Evolutionary conservation across 1,139 yeast genomes (phyloP), one percentile per base, ranked within the genome.

Genomic region (Zygosaccharomyces sapae): DNA sequence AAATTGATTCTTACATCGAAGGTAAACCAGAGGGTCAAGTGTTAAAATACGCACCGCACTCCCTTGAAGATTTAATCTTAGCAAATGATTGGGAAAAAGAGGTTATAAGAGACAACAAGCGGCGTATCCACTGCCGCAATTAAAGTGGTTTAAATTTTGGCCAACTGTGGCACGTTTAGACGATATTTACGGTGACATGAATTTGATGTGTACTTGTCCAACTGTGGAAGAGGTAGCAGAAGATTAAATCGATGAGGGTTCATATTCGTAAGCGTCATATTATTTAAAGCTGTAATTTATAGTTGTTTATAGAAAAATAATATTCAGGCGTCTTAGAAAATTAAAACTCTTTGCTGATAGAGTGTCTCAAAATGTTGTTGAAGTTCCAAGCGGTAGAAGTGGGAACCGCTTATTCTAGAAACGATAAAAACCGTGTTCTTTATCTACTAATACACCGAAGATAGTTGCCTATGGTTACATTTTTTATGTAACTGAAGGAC

Each of bases 51-150:
- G 86, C 98, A 6, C 98, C 98, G 36, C 98, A 92, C 65, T 81
- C 96, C 4, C 76, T 88, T 55, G 79, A 80, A 52, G 98, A 92
- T 65, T 70, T 92, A 38, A 71, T 90, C 22, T 71, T 79, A 3
- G 65, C 76, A 6, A 75, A 74, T 51, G 76, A 71, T 47, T 92
- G 88, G 67, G 89, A 96, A 83, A 69, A 25, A 80, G 97, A 66
- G 95, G 96, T 2, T 92, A 92, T 71, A 76, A 95, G 5, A 79
- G 97, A 65, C 94, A 88, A 63, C 82, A 84, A 66, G 98, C 98
- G 4, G 97, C 95, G 9, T 92, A 80, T 68, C 97, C 98, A 49
- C 73, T 88, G 54, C 80, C 84, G 18, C 81, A 76, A 65, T 76
- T 92, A 65, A 80, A 77, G 65, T 71, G 73, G 33, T 75, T 83